Evolutionary conservation across 192 early-diverging fungal species (phyloP), one percentile per base, ranked within the genome.

Genomic region (Entomortierella chlamydospora): DNA sequence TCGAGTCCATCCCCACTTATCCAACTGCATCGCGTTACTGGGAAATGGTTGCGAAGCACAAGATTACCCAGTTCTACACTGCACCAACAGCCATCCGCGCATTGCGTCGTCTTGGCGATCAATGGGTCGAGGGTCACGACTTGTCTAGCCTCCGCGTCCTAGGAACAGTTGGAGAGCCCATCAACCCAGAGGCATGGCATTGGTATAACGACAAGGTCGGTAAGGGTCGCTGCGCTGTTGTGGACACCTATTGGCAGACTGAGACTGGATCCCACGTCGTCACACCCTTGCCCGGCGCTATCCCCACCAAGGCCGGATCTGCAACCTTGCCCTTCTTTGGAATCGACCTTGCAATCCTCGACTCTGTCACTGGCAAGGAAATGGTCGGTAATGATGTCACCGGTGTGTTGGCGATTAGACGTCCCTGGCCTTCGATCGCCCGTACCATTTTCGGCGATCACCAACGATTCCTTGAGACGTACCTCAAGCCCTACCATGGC

Each of bases 301-400:
- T 88, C 15, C 79, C 91, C 6, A 95, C 95, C 57, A 99, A 99
- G 84, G 93, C 97, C 34, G 97, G 97, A 29, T 94, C 95, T 6
- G 97, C 97, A 3, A 97, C 96, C 4, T 83, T 95, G 52, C 96
- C 97, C 28, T 99, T 99, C 89, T 99, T 99, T 87, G 97, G 97
- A 72, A 88, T 99, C 26, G 94, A 97, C 52, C 79, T 93, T 26
- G 94, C 87, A 1, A 86, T 99, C 42, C 84, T 99, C 23, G 95
- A 98, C 58, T 87, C 97, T 2, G 82, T 76, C 30, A 91, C 93
- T 26, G 97, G 97, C n/a, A 79, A 87, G 68, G 96, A 95, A 78
- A 68, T 98, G 29, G 64, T 80, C 55, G 95, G 95, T 43, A 95
- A 94, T 80, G 85, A 90, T 81, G 95, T 97, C 39, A 93, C 92